Evolutionary conservation across 2,329 filamentous ascomycete genomes (phyloP), one percentile per base, ranked within the genome.

Genomic region (Nemania serpens): DNA sequence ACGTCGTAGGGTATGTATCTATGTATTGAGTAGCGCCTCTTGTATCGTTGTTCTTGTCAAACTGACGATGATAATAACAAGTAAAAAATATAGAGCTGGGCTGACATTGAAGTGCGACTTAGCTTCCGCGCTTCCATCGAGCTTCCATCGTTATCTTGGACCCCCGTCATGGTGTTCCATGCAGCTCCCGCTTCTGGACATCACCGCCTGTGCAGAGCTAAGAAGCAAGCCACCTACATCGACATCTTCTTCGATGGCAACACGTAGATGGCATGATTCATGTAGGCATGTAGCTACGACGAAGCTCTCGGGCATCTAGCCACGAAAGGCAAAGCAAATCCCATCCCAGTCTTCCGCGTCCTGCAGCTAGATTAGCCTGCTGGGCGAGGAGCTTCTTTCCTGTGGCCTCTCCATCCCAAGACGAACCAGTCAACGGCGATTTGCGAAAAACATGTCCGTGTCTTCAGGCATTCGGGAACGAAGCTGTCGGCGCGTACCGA

Each of bases 71-170:
- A n/a, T n/a, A n/a, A 29, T 29, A 29, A n/a, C 39, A 42, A 55
- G 47, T 42, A 43, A 43, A 45, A 15, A 18, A 57, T 17, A 34
- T 11, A 43, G 37, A 12, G 34, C 25, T 43, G 36, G 29, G 39
- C 20, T 10, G 13, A 15, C 49, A 22, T 45, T 36, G 22, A 46
- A 48, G 49, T 39, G 52, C 37, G 20, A 34, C 52, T 49, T 36
- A 29, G 39, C 33, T 51, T 56, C 61, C 17, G 43, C 59, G 64
- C 69, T 74, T 72, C 71, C 56, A 71, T 67, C 55, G 57, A 68
- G 66, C 70, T 73, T 73, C 71, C 64, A 73, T 70, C 67, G 67
- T 72, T 73, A 73, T 73, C 70, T 71, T 62, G 62, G 64, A 64
- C 63, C 69, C 66, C 63, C 67, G 66, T 61, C 63, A 46, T 63